Conservation (phyloP, 2,329 filamentous ascomycete genomes). For the Xylaria multiplex region DNA sequence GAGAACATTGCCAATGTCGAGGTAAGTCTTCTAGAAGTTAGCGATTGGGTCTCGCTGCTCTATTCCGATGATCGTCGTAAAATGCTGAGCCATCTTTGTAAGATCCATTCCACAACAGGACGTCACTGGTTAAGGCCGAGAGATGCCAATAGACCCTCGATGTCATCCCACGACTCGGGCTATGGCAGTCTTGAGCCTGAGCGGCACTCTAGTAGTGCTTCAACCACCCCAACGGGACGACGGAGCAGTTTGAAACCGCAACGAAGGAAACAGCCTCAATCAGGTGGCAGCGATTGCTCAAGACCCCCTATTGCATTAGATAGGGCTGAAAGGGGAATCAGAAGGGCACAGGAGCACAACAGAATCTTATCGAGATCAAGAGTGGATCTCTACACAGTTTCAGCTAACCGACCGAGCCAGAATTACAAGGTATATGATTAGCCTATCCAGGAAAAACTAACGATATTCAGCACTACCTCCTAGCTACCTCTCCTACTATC, state of each 20-base stretch:
- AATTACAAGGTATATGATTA: too few relatives aligned
- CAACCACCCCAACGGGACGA: slow-evolving; percentile 3
- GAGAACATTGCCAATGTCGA: slow-evolving; percentile 10
- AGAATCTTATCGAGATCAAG: too few relatives aligned
- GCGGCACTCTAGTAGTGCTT: slow-evolving; percentile 3
- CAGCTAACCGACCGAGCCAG: too few relatives aligned
- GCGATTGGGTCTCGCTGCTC: not conserved
- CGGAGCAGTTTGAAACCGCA: slow-evolving; percentile 4
- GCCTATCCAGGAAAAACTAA: too few relatives aligned
- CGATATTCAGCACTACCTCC: too few relatives aligned
- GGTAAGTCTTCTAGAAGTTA: slow-evolving; percentile 3
- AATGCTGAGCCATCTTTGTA: slow-evolving; percentile 4
- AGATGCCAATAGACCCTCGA: not conserved
- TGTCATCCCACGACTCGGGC: slow-evolving; percentile 12
- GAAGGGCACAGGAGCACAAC: not conserved
- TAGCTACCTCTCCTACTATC: too few relatives aligned
- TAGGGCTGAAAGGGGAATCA: not conserved
- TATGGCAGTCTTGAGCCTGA: slow-evolving; percentile 15
- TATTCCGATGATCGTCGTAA: not conserved
- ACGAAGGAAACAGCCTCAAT: not conserved
- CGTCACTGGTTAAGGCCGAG: slow-evolving; percentile 7
- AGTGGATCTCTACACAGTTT: too few relatives aligned
- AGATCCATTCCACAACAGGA: slow-evolving; percentile 4
- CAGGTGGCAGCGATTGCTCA: slow-evolving; percentile 5
- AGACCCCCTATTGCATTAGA: slow-evolving; percentile 19